Percentiles rank a stretch among this genome's conserved stretches.
Evolutionary conservation across 208 protist genomes (phyloP).

Genomic region (Endotrypanum monterogeii): DNA sequence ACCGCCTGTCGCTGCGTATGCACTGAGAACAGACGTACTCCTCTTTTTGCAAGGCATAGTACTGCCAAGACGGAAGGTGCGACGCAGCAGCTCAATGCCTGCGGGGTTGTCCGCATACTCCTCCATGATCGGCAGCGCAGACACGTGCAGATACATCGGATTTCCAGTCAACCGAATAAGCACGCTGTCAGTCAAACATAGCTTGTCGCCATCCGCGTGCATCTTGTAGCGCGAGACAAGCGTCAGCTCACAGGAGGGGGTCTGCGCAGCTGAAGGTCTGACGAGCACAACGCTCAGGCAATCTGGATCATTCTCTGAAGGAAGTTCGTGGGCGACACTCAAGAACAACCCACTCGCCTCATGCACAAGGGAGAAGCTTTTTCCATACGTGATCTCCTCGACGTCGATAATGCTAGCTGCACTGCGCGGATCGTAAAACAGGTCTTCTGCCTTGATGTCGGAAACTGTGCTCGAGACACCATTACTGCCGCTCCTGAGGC

Average conservation of each 20-base stretch:
- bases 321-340: slow-evolving; percentile 52
- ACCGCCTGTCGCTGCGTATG: no score
- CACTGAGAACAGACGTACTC: no score
- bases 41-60: slow-evolving; percentile 33
- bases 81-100: slow-evolving; percentile 36
- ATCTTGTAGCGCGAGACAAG: slow-evolving; percentile 81
- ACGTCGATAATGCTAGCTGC: slow-evolving; percentile 35
- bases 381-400: slow-evolving; percentile 66
- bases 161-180: slow-evolving; percentile 49
- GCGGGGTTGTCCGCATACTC: slow-evolving; percentile 12
- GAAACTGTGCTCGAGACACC: slow-evolving; percentile 7
- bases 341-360: slow-evolving; percentile 59
- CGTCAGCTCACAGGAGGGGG: slow-evolving; percentile 55
- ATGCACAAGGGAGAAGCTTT: slow-evolving; percentile 67
- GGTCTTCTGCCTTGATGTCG: neutral
- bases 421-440: slow-evolving; percentile 16
- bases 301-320: slow-evolving; percentile 62
- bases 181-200: slow-evolving; percentile 65
- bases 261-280: slow-evolving; percentile 33
- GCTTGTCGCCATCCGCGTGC: slow-evolving; percentile 65
- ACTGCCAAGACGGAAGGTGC: slow-evolving; percentile 41
- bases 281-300: slow-evolving; percentile 70
- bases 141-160: slow-evolving; percentile 73
- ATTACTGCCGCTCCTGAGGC: neutral
- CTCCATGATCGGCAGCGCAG: slow-evolving; percentile 35